A percentile compares a stretch with the other conserved stretches of the same genome.
These are phyloP conservation scores for Debaryomyces castellii DNA, from an alignment of 805 yeast genomes.

Conservation along the genomic window DNA sequence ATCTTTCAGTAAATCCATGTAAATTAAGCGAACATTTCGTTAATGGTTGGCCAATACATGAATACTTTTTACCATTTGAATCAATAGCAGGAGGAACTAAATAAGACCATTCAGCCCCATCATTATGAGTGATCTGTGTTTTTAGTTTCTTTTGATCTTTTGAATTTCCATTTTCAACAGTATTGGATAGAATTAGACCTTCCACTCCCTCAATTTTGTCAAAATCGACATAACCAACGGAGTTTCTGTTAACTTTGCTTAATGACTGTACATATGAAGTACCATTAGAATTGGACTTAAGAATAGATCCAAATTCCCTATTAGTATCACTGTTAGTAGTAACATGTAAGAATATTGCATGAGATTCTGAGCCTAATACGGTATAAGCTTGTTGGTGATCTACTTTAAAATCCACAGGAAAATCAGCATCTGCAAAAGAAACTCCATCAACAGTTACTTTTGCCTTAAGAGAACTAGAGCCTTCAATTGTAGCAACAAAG, in stretches of 20 bases:
- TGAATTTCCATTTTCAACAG: slow-evolving; percentile 53
- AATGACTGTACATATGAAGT: slow-evolving; percentile 75
- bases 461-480: slow-evolving; percentile 52
- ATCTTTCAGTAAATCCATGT: slow-evolving; percentile 88
- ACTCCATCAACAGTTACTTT: slow-evolving; percentile 77
- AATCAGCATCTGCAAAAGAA: slow-evolving; percentile 71
- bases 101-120: slow-evolving; percentile 84
- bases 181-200: slow-evolving; percentile 77
- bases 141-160: slow-evolving; percentile 54
- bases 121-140: slow-evolving; percentile 80
- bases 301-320: slow-evolving; percentile 69
- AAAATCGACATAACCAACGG: slow-evolving; percentile 78
- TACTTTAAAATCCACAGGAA: slow-evolving; percentile 65
- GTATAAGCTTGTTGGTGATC: slow-evolving; percentile 60
- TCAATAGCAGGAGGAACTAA: slow-evolving; percentile 69
- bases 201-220: slow-evolving; percentile 82
- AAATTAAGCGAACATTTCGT: slow-evolving; percentile 76
- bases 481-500: slow-evolving; percentile 64
- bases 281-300: slow-evolving; percentile 91
- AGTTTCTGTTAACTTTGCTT: slow-evolving; percentile 71
- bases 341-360: slow-evolving; percentile 79
- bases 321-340: slow-evolving; percentile 56
- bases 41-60: slow-evolving; percentile 50
- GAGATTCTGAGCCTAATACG: slow-evolving; percentile 67
- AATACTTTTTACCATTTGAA: slow-evolving; percentile 54